These are phyloP conservation scores for Mortierella polycephala DNA, from an alignment of 371 early-diverging fungal genomes.

Conservation along the genomic window DNA sequence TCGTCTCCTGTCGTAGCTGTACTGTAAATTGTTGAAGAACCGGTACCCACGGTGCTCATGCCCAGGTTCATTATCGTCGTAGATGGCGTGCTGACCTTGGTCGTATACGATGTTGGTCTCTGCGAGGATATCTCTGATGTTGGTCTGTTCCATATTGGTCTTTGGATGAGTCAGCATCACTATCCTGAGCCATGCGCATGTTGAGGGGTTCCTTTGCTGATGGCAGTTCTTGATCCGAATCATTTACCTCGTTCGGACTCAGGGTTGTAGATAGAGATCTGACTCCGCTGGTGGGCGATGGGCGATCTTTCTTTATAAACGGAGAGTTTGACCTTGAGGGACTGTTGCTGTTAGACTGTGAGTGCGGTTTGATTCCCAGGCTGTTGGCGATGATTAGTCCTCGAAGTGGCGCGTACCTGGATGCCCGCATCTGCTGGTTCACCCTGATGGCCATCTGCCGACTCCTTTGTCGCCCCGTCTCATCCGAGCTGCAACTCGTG, in stretches of 20 bases:
- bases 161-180: neutral
- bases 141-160: neutral
- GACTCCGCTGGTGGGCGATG: no score
- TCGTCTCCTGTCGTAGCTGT: conserved; percentile 14
- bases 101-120: conserved; percentile 26
- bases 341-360: neutral
- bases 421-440: conserved; percentile 15
- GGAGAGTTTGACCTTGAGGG: neutral
- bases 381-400: conserved; percentile 2
- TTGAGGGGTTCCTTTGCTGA: no score
- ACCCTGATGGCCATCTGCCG: conserved; percentile 22
- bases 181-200: neutral
- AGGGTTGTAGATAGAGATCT: no score
- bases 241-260: no score
- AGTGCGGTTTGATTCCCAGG: neutral
- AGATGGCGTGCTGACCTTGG: conserved; percentile 25
- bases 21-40: conserved; percentile 17
- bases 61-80: conserved; percentile 8
- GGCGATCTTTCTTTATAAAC: neutral
- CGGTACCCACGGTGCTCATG: conserved; percentile 1
- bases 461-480: conserved; percentile 10
- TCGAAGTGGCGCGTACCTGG: conserved; percentile 12
- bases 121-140: conserved; percentile 17
- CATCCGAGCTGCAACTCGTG: conserved; percentile 6
- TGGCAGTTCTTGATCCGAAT: no score